Evolutionary conservation across 1,139 yeast genomes (phyloP).

Genomic region (Blastobotrys malaysiensis): DNA sequence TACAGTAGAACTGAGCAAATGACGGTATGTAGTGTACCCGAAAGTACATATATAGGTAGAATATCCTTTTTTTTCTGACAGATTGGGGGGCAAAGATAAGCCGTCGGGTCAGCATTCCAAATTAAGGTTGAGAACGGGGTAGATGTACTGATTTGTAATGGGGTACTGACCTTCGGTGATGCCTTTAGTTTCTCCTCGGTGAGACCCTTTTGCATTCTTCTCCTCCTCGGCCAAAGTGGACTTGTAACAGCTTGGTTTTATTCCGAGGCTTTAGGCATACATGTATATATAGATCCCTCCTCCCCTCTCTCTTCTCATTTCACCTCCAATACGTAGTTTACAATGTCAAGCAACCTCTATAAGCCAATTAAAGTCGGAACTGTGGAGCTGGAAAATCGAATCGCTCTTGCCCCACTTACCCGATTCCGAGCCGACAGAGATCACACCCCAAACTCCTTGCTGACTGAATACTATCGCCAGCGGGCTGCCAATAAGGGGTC

Average conservation of each 20-base stretch:
- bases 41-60: no score
- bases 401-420: slow-evolving; percentile 52
- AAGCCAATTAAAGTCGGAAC: slow-evolving; percentile 29
- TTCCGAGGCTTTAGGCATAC: not conserved
- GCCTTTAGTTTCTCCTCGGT: not conserved
- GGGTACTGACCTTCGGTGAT: not conserved
- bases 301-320: not conserved
- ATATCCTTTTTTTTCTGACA: no score
- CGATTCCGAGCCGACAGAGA: slow-evolving; percentile 38
- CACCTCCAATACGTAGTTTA: slow-evolving; percentile 10
- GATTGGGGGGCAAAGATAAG: no score
- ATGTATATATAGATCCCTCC: not conserved
- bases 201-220: not conserved
- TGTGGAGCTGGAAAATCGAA: slow-evolving; percentile 34
- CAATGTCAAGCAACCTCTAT: slow-evolving; percentile 30
- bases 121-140: not conserved
- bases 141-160: no score
- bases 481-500: slow-evolving; percentile 51
- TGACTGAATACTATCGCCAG: slow-evolving; percentile 47
- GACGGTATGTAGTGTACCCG: no score
- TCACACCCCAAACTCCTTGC: slow-evolving; percentile 42
- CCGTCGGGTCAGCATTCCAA: not conserved
- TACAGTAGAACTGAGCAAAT: no score
- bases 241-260: not conserved
- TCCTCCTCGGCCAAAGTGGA: not conserved